phyloP scores from a whole-genome alignment of 352 stramenopile species.

The Globisporangium emineosum region DNA sequence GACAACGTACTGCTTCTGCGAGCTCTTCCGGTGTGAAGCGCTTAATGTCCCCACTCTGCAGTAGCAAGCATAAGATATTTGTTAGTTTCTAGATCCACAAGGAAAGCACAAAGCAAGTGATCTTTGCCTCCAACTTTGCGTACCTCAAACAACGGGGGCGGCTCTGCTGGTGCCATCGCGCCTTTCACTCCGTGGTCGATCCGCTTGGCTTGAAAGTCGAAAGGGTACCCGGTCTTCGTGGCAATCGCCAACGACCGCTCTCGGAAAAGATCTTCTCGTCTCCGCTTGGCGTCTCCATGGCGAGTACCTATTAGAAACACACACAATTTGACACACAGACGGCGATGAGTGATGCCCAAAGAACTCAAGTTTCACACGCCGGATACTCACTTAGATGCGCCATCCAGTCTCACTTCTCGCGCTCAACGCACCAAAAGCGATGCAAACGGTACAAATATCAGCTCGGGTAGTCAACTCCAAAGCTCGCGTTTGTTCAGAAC shows the following conservation, averaged over 20 bases:
- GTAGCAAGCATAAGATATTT: no score
- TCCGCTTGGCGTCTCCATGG: slow-evolving; percentile 48
- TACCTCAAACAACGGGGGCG: neutral
- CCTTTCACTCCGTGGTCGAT: slow-evolving; percentile 9
- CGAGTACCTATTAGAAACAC: slow-evolving; percentile 35
- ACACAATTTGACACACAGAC: neutral
- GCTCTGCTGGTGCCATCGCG: neutral
- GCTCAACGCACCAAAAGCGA: neutral
- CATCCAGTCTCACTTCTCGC: neutral
- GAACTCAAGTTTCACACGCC: neutral
- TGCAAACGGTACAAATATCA: neutral
- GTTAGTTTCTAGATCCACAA: no score
- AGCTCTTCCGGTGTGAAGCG: slow-evolving; percentile 20
- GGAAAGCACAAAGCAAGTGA: slow-evolving; percentile 10
- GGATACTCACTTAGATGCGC: slow-evolving; percentile 6
- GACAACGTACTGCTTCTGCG: slow-evolving; percentile 29
- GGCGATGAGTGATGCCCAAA: neutral
- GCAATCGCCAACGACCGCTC: slow-evolving; percentile 45
- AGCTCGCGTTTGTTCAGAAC: neutral
- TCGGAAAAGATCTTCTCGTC: slow-evolving; percentile 43
- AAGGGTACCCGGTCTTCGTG: slow-evolving; percentile 42
- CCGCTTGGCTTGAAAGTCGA: slow-evolving; percentile 25
- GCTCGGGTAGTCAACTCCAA: neutral
- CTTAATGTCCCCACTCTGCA: slow-evolving; percentile 5
- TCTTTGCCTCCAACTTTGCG: slow-evolving; percentile 5